Evolutionary conservation across 75 land plant genomes (phyloP).

Genomic region (Cunninghamia lanceolata): DNA sequence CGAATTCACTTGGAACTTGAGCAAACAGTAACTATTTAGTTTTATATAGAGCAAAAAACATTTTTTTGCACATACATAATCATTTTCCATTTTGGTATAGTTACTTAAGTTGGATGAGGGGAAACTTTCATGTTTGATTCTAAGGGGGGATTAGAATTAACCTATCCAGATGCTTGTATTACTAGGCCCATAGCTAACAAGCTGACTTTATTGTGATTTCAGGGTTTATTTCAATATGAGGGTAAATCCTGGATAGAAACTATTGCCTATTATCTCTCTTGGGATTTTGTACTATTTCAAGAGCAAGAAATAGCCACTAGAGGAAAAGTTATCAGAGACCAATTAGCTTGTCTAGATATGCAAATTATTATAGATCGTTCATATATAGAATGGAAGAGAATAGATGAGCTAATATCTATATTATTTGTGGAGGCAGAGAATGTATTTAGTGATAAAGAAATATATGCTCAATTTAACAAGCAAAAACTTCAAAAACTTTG

Average conservation of each 20-base stretch:
- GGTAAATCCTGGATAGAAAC: background rate
- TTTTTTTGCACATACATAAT: no score
- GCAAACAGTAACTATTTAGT: no score
- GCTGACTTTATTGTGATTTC: conserved; percentile 4
- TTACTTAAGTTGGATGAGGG: background rate
- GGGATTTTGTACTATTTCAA: background rate
- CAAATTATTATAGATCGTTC: conserved; percentile 14
- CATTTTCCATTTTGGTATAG: background rate
- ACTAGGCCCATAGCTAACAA: conserved; percentile 14
- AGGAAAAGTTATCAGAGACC: conserved; percentile 4
- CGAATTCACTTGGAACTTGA: no score
- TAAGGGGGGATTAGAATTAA: no score
- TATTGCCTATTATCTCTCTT: background rate
- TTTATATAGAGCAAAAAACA: no score
- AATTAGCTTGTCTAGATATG: conserved; percentile 2
- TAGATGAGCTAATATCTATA: no score
- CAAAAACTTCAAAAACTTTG: no score
- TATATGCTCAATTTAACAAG: no score
- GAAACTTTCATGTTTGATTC: no score
- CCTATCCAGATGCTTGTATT: background rate
- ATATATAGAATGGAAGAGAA: no score
- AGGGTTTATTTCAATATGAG: conserved; percentile 3
- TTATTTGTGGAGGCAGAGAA: no score
- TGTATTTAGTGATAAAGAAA: no score
- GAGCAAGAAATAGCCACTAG: conserved; percentile 12